Base-by-base conservation (phyloP, 495 filamentous ascomycete genomes). In the Talaromyces ruber region DNA sequence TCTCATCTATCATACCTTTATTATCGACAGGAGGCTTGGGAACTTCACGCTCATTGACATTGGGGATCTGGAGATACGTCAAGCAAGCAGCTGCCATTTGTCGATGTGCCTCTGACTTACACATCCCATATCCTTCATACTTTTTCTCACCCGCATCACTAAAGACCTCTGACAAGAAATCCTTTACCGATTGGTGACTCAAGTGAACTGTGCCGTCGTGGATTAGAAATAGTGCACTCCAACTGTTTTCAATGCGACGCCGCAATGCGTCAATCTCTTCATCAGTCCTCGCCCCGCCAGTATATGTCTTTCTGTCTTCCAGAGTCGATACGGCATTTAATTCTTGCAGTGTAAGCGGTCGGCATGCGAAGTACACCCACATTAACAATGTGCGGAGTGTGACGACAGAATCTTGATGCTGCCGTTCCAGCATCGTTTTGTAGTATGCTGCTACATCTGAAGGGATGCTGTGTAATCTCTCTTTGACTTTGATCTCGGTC, bases 291-390 rank as follows among this genome's bases (percentile, higher is more conserved):
- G 9, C 28, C 8, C 58, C 32, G 47, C 53, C 24, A 18, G 53
- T 56, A 56, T 56, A 56, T 30, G 21, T 9, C 53, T 56, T 26
- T 11, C 21, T 26, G 9, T 39, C 32, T 59, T 59, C 16, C 58
- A 59, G 30, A 18, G 58, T 28, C 58, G 25, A 43, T 16, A 45
- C 39, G 14, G 14, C 34, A 39, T 22, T 39, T 21, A 59, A 24
- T 50, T 59, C 58, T 39, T 59, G 32, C 39, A 59, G 18, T 18
- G 32, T 59, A 16, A 59, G 39, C 6, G 58, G 58, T 11, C 58
- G 58, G 29, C n/a, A 39, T 39, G 58, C 58, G 11, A 59, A 39
- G 58, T 59, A 59, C 30, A 59, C 32, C 58, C 58, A 59, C 2
- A 11, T 47, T 11, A 59, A 28, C 21, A 59, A 50, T 22, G 58